These are phyloP conservation scores for Aspergillus biplanus DNA, from an alignment of 495 filamentous ascomycete species.

Conservation along the genomic window DNA sequence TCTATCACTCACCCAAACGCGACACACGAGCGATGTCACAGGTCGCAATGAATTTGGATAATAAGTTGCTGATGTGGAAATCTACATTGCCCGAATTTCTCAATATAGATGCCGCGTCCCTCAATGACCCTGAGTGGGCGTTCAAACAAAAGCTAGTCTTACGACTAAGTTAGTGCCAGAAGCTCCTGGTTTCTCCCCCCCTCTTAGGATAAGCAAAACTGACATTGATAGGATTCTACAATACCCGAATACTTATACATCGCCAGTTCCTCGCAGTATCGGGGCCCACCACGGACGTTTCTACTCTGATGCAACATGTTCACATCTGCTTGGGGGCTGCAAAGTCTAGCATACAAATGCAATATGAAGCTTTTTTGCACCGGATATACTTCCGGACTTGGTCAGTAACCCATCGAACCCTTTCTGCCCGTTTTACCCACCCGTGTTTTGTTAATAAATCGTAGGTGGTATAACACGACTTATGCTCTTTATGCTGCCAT, in stretches of 20 bases:
- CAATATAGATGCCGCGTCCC: conserved; percentile 22
- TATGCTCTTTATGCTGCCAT: conserved; percentile 35
- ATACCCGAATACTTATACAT: conserved; percentile 33
- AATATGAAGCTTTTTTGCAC: conserved; percentile 35
- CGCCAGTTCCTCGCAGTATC: conserved; percentile 31
- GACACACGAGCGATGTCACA: conserved; percentile 27
- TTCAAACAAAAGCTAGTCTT: conserved; percentile 36
- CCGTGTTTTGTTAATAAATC: conserved; percentile 4
- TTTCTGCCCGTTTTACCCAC: no score
- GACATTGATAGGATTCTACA: conserved; percentile 30
- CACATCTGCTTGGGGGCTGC: conserved; percentile 30
- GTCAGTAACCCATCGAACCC: conserved; percentile 8
- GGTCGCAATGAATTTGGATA: conserved; percentile 29
- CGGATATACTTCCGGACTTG: conserved; percentile 35
- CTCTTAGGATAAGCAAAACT: not conserved
- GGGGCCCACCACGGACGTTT: conserved; percentile 18
- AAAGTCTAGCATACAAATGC: conserved; percentile 32
- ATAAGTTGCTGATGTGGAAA: conserved; percentile 28
- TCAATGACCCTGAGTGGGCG: conserved; percentile 34
- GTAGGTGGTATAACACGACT: conserved; percentile 36
- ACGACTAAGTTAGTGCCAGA: conserved; percentile 22
- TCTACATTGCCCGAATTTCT: conserved; percentile 23
- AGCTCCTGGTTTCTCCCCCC: not conserved
- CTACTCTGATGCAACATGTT: conserved; percentile 22
- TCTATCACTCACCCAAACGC: conserved; percentile 31